phyloP scores from a whole-genome alignment of 2,329 filamentous ascomycete genomes.

The Fusarium verrucosum region DNA sequence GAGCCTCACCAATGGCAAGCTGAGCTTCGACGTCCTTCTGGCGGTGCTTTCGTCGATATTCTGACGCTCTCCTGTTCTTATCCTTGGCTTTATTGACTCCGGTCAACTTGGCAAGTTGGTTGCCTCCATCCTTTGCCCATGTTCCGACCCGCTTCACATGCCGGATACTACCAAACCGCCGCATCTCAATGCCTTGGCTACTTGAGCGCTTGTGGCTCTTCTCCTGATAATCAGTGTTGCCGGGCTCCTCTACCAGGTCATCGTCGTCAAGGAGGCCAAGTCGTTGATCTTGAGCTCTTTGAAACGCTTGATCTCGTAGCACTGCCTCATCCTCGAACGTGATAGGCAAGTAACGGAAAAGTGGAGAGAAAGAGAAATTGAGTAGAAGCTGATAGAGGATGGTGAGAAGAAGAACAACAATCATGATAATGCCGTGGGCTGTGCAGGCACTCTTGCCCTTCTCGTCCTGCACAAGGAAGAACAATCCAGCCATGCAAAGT shows the following conservation, averaged over 20 bases:
- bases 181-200: conserved; percentile 53
- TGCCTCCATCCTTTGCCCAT: conserved; percentile 56
- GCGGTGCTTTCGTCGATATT: conserved; percentile 60
- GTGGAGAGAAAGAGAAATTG: conserved; percentile 83
- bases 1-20: conserved; percentile 76
- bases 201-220: conserved; percentile 46
- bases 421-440: conserved; percentile 85
- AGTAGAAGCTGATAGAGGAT: conserved; percentile 80
- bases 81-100: conserved; percentile 35
- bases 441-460: conserved; percentile 66
- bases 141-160: conserved; percentile 56
- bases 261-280: conserved; percentile 68
- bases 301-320: conserved; percentile 88
- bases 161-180: conserved; percentile 51
- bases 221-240: conserved; percentile 53
- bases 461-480: conserved; percentile 77
- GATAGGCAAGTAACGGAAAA: conserved; percentile 90
- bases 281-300: conserved; percentile 76
- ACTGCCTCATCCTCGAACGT: conserved; percentile 96
- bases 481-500: conserved; percentile 85
- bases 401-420: conserved; percentile 76
- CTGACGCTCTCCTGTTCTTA: conserved; percentile 52
- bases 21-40: conserved; percentile 76
- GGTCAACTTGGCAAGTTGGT: conserved; percentile 59
- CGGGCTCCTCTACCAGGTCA: conserved; percentile 55